A percentile compares a stretch with the other conserved stretches of the same genome.
Evolutionary conservation across 2,329 filamentous ascomycete genomes (phyloP).

Genomic region (Fusarium sp.): DNA sequence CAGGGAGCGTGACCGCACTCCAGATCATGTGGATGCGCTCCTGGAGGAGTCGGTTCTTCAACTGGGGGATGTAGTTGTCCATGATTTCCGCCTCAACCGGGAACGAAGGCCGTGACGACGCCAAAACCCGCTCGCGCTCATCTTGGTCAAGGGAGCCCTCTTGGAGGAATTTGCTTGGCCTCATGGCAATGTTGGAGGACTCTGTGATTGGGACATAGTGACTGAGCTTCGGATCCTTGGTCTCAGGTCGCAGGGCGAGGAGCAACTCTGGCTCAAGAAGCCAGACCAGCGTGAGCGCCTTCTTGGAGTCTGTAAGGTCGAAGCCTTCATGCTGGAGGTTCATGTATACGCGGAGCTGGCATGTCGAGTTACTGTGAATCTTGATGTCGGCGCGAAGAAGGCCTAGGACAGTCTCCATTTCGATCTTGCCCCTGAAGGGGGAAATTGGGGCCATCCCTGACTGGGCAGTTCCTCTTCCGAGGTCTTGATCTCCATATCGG

Average conservation of each 20-base stretch:
- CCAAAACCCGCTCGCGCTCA: not conserved
- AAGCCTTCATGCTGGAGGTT: constrained; percentile 14
- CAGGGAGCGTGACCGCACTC: not conserved
- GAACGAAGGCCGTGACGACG: not conserved
- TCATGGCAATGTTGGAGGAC: constrained; percentile 14
- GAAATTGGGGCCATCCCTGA: not conserved
- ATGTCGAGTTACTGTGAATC: constrained; percentile 44
- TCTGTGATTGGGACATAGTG: constrained; percentile 23
- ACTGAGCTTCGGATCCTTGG: not conserved
- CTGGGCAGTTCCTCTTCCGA: not conserved
- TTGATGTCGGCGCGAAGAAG: constrained; percentile 25
- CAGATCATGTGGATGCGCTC: constrained; percentile 32
- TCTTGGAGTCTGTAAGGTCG: constrained; percentile 22
- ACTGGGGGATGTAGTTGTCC: constrained; percentile 11
- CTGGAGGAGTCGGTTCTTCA: constrained; percentile 14
- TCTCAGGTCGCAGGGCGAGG: constrained; percentile 14
- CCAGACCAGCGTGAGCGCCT: constrained; percentile 24
- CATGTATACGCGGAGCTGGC: constrained; percentile 26
- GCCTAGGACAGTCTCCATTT: constrained; percentile 16
- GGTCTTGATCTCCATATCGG: not conserved
- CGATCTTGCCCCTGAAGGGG: not conserved
- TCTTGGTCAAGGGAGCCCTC: not conserved
- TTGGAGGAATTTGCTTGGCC: not conserved
- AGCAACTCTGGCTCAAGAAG: constrained; percentile 26
- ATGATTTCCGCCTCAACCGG: not conserved